These are phyloP conservation scores for Kappamyces sp. DNA, from an alignment of 192 early-diverging fungal species.

Conservation along the genomic window DNA sequence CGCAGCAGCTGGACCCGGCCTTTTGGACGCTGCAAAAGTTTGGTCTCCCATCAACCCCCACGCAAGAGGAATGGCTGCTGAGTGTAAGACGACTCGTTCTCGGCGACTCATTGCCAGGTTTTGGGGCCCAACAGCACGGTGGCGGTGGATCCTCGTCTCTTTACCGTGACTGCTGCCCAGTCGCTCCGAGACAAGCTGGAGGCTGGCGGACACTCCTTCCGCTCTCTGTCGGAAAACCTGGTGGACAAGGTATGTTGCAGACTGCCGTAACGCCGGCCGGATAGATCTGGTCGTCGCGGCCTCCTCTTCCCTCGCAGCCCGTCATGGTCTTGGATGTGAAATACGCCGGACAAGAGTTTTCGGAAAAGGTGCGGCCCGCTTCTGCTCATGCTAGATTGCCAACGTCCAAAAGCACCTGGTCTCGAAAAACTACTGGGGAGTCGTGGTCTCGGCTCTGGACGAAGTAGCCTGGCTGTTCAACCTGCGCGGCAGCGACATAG, in stretches of 20 bases:
- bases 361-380: slow-evolving; percentile 19
- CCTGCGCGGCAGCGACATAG: slow-evolving; percentile 90
- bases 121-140: slow-evolving; percentile 71
- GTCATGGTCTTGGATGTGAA: slow-evolving; percentile 61
- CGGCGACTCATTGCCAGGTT: too few species aligned
- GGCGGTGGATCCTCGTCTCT: slow-evolving; percentile 85
- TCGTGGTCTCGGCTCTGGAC: slow-evolving; percentile 83
- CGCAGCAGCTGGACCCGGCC: slow-evolving; percentile 78
- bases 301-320: slow-evolving; percentile 60
- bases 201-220: slow-evolving; percentile 58
- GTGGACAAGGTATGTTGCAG: slow-evolving; percentile 87
- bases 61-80: slow-evolving; percentile 84
- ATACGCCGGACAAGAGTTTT: slow-evolving; percentile 52
- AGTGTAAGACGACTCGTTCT: too few species aligned
- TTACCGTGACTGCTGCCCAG: slow-evolving; percentile 40
- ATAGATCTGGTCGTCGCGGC: too few species aligned
- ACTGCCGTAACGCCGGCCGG: too few species aligned
- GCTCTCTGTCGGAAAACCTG: slow-evolving; percentile 70
- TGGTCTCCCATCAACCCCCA: slow-evolving; percentile 79
- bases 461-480: slow-evolving; percentile 98
- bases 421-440: slow-evolving; percentile 61
- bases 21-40: slow-evolving; percentile 95
- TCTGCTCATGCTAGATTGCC: slow-evolving; percentile 60
- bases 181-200: slow-evolving; percentile 55
- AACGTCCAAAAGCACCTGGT: slow-evolving; percentile 61